These are phyloP conservation scores for Fusarium oligoseptatum DNA, from an alignment of 2,329 filamentous ascomycete species.

Conservation along the genomic window DNA sequence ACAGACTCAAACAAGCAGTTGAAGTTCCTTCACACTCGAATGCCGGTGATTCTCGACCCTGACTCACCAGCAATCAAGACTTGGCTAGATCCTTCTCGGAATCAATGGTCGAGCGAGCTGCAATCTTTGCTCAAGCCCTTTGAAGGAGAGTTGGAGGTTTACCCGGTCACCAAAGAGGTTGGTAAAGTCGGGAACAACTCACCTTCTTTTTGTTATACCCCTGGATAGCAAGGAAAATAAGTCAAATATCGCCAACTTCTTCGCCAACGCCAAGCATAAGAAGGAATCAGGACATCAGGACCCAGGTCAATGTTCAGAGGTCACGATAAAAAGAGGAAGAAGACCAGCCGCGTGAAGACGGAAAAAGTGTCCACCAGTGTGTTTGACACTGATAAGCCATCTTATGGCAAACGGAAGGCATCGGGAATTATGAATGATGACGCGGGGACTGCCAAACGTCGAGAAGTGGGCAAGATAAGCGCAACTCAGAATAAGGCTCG, in stretches of 20 bases:
- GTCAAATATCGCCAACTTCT: constrained; percentile 94
- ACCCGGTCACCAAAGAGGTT: constrained; percentile 88
- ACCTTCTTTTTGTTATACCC: constrained; percentile 85
- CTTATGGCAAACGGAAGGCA: constrained; percentile 44
- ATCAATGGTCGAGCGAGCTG: constrained; percentile 82
- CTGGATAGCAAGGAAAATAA: constrained; percentile 90
- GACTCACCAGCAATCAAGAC: constrained; percentile 75
- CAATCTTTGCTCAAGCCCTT: constrained; percentile 86
- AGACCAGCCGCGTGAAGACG: not conserved
- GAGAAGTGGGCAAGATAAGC: constrained; percentile 51
- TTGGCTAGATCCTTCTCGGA: constrained; percentile 82
- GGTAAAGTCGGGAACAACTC: constrained; percentile 96
- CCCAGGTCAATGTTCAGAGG: not conserved
- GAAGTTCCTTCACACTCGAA: constrained; percentile 90
- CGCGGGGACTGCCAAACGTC: constrained; percentile 44
- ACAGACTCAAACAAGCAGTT: constrained; percentile 87
- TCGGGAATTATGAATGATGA: constrained; percentile 22
- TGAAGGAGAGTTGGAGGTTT: constrained; percentile 82
- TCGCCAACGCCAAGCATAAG: constrained; percentile 67
- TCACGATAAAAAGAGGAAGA: constrained; percentile 10
- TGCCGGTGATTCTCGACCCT: constrained; percentile 92
- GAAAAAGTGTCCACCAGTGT: not conserved
- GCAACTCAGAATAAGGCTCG: constrained; percentile 57
- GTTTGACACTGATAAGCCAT: not conserved
- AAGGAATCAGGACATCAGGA: constrained; percentile 46